phyloP scores from a whole-genome alignment of 148 eudicot genomes.

The Diospyros kaki region DNA sequence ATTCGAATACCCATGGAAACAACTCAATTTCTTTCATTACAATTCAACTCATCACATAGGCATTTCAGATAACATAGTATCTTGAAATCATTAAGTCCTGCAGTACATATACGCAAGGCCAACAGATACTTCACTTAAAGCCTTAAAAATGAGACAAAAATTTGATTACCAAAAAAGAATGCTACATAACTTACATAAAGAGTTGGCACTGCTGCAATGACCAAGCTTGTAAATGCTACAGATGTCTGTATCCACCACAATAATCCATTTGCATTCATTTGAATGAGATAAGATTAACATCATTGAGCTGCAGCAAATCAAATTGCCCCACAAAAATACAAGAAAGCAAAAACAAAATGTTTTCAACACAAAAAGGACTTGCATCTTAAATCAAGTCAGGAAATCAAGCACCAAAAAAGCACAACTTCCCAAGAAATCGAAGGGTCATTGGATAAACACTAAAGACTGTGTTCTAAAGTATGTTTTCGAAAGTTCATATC shows the following conservation, averaged over 20 bases:
- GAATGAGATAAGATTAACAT: neutral
- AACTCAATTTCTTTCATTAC: neutral
- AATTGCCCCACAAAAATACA: too few species aligned
- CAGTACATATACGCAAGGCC: neutral
- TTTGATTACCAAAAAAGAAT: neutral
- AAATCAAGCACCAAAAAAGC: too few species aligned
- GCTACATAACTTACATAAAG: constrained; percentile 49
- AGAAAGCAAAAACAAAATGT: too few species aligned
- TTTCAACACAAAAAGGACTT: too few species aligned
- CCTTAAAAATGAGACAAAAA: too few species aligned
- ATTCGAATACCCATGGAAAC: neutral
- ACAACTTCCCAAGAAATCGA: neutral
- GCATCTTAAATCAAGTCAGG: too few species aligned
- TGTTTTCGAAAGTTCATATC: neutral
- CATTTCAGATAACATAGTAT: neutral
- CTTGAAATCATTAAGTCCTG: neutral
- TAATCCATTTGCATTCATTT: neutral
- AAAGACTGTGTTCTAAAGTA: neutral
- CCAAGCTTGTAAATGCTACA: constrained; percentile 62
- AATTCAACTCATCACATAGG: neutral
- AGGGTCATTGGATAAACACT: too few species aligned
- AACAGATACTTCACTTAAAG: neutral
- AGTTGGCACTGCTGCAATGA: constrained; percentile 69
- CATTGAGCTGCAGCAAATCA: neutral
- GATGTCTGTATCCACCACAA: constrained; percentile 53